Conservation (phyloP, 306 rosid species). For the Pterocarpus macrocarpus region DNA sequence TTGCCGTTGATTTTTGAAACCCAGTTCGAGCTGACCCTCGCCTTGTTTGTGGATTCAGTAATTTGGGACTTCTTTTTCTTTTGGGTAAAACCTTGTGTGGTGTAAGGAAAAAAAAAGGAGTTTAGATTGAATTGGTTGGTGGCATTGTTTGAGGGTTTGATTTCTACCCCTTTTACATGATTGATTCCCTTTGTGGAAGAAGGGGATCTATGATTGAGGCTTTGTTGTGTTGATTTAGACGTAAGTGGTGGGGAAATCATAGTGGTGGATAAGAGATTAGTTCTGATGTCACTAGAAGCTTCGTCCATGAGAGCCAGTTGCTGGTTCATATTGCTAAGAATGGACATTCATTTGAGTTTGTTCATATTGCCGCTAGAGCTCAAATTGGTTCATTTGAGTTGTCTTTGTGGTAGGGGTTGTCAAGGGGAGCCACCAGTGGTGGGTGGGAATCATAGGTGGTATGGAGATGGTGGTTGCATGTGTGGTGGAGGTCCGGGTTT, state of each 20-base stretch:
- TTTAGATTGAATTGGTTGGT: slow-evolving; percentile 42
- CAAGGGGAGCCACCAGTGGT: too few species aligned
- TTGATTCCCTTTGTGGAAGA: slow-evolving; percentile 33
- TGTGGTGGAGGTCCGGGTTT: too few species aligned
- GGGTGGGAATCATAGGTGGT: too few species aligned
- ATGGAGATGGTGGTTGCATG: too few species aligned
- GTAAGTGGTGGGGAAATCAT: slow-evolving; percentile 44
- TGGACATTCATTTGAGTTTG: slow-evolving; percentile 81
- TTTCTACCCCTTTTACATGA: slow-evolving; percentile 24
- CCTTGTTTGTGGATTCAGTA: slow-evolving; percentile 40
- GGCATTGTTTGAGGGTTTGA: slow-evolving; percentile 47
- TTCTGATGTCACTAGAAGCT: slow-evolving; percentile 60
- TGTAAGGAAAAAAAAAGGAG: not conserved
- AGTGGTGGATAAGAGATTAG: slow-evolving; percentile 67
- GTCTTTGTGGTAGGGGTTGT: too few species aligned
- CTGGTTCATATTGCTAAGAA: slow-evolving; percentile 90
- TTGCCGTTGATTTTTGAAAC: too few species aligned
- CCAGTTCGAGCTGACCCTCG: too few species aligned
- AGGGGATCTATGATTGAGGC: slow-evolving; percentile 29
- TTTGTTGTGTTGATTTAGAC: slow-evolving; percentile 43
- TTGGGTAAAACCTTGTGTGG: slow-evolving; percentile 29
- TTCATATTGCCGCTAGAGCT: too few species aligned
- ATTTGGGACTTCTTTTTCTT: slow-evolving; percentile 7
- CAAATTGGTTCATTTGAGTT: too few species aligned
- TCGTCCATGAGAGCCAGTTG: slow-evolving; percentile 62